Base-by-base conservation (phyloP, 1,139 yeast species). In the Kodamaea plutei region DNA sequence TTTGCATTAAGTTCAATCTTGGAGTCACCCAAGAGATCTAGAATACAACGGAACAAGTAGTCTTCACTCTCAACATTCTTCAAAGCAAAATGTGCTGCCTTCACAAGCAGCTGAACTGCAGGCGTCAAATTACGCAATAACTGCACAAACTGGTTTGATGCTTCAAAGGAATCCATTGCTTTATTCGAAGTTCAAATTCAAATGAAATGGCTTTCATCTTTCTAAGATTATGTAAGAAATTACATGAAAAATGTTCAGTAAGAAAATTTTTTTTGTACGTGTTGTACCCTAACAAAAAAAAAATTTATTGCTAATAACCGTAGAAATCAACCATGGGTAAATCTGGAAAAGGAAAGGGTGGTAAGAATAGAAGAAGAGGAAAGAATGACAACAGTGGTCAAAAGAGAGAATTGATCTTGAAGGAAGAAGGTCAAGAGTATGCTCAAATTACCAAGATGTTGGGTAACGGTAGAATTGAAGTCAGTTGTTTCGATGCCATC, bases 381-480 rank as follows among this genome's bases (percentile, higher is more conserved):
- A 91, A 91, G 94, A 89, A 88, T 63, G 95, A 82, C 59, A 79
- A 79, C 61, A 84, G 77, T 41, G 82, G 84, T 41, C 89, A 87
- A 65, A 91, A 93, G 76, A 85, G 98, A 67, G 99, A 91, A 60
- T 76, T 91, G 52, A 76, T 80, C 58, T 76, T 75, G 58, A 88
- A 82, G 56, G 99, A 91, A 46, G 99, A 93, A 52, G 96, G 95
- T 38, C 98, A 91, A 65, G 98, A 91, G 61, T 93, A 93, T 56
- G 99, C 96, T 36, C 98, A 93, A 69, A 93, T 93, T 57, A 79
- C 93, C 60, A 91, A 89, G 65, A 89, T 93, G 96, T 77, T 93
- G 52, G 99, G 99, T 60, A 89, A 89, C 58, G 98, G 98, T 47
- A 80, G 98, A 64, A 79, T 93, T 35, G 96, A 89, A 61, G 96